A percentile compares a stretch with the other conserved stretches of the same genome.
These are phyloP conservation scores for Verticillium dahliae DNA, from an alignment of 2,329 filamentous ascomycete genomes.

Conservation along the genomic window DNA sequence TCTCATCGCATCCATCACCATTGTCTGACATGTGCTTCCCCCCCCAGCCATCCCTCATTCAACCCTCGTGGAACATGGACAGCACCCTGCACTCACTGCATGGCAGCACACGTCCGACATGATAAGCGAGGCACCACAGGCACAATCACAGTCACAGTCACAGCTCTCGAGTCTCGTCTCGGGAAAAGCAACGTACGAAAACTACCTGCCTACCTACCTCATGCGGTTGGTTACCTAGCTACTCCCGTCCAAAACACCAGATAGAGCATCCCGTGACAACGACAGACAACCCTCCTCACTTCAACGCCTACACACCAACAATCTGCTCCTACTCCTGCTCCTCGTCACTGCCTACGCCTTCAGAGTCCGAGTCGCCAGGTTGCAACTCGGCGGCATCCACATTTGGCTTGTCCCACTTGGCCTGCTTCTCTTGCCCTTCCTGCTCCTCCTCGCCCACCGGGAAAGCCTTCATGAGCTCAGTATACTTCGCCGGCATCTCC, in stretches of 20 bases:
- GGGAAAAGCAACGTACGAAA: no score
- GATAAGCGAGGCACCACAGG: background rate
- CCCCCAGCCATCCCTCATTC: background rate
- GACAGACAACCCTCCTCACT: no score
- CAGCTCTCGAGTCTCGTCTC: no score
- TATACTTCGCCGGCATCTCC: constrained; percentile 1
- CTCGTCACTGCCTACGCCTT: background rate
- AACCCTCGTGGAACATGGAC: no score
- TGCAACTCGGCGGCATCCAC: background rate
- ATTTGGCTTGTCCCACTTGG: background rate
- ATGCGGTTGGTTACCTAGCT: no score
- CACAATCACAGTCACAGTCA: background rate
- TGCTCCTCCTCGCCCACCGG: background rate
- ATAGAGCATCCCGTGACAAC: no score
- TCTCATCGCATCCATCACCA: no score
- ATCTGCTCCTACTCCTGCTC: no score
- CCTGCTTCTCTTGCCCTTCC: background rate
- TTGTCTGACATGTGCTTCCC: background rate
- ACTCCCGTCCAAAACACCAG: no score
- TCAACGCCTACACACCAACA: no score
- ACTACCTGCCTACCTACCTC: no score
- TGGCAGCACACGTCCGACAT: background rate
- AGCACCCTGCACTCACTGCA: no score
- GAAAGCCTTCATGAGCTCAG: background rate
- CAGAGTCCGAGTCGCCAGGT: background rate